Evolutionary conservation across 768 basidiomycete genomes (phyloP).

Genomic region (Pisolithus orientalis): DNA sequence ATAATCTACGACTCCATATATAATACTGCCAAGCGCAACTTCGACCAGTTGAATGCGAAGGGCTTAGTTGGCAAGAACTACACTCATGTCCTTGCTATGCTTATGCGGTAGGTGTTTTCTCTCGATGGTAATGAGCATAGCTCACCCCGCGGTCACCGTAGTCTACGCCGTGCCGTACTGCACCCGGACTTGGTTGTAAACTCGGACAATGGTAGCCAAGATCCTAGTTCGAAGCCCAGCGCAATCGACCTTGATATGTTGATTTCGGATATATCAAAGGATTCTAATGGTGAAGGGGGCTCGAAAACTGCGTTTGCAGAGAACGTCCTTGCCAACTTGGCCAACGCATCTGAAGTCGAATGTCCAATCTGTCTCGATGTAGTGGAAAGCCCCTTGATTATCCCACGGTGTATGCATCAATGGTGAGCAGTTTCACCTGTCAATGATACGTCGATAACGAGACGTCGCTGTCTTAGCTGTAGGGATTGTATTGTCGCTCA

Average conservation of each 20-base stretch:
- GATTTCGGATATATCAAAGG: slow-evolving; percentile 46
- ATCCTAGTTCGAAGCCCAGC: slow-evolving; percentile 29
- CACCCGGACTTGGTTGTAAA: slow-evolving; percentile 81
- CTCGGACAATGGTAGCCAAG: slow-evolving; percentile 36
- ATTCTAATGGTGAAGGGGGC: slow-evolving; percentile 17
- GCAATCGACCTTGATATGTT: slow-evolving; percentile 52
- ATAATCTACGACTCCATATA: slow-evolving; percentile 90
- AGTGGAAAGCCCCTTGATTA: slow-evolving; percentile 61
- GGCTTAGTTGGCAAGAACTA: slow-evolving; percentile 77
- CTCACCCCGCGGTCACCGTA: slow-evolving; percentile 24
- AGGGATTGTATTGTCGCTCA: slow-evolving; percentile 84
- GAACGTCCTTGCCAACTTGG: slow-evolving; percentile 56
- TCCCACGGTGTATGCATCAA: slow-evolving; percentile 73
- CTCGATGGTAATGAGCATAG: not conserved
- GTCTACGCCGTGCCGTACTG: slow-evolving; percentile 85
- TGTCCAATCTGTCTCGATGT: slow-evolving; percentile 81
- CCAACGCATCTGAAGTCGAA: slow-evolving; percentile 48
- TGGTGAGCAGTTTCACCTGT: slow-evolving; percentile 39
- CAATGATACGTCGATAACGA: not conserved
- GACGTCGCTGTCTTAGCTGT: slow-evolving; percentile 45
- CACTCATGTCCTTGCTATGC: slow-evolving; percentile 87
- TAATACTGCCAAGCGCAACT: slow-evolving; percentile 68
- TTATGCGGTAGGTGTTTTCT: slow-evolving; percentile 66
- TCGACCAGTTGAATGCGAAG: slow-evolving; percentile 72
- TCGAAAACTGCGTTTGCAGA: slow-evolving; percentile 47